Conservation (phyloP, 2,329 filamentous ascomycete genomes). For the Pseudocercospora fijiensis region DNA sequence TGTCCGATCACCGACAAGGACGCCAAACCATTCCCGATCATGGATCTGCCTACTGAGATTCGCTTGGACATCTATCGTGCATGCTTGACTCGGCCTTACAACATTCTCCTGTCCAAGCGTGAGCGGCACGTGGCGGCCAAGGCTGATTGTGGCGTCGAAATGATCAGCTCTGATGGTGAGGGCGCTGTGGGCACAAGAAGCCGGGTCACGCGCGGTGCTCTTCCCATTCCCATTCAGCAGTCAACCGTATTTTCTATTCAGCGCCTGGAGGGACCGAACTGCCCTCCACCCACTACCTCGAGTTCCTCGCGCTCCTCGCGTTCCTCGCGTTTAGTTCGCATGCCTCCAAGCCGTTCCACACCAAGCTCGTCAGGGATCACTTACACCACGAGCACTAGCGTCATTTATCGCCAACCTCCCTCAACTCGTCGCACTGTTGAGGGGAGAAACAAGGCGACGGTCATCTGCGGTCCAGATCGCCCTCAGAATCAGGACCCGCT, state of each 20-base stretch:
- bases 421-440: not conserved
- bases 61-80: conserved; percentile 47
- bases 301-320: not conserved
- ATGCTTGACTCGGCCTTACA: conserved; percentile 37
- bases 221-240: not conserved
- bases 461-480: conserved; percentile 12
- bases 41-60: conserved; percentile 49
- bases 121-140: conserved; percentile 19
- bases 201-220: not conserved
- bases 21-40: conserved; percentile 39
- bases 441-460: not conserved
- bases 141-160: conserved; percentile 1
- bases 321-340: not conserved
- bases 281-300: not conserved
- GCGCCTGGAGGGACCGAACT: not conserved
- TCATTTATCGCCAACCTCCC: not conserved
- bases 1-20: conserved; percentile 29
- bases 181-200: not conserved
- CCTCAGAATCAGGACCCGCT: conserved; percentile 39
- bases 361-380: conserved; percentile 8
- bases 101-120: conserved; percentile 34
- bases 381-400: not conserved
- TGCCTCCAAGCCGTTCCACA: conserved; percentile 7
- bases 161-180: conserved; percentile 11
- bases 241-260: not conserved